Evolutionary conservation across 768 basidiomycete genomes (phyloP), one percentile per base, ranked within the genome.

Genomic region (Mrakia gelida): DNA sequence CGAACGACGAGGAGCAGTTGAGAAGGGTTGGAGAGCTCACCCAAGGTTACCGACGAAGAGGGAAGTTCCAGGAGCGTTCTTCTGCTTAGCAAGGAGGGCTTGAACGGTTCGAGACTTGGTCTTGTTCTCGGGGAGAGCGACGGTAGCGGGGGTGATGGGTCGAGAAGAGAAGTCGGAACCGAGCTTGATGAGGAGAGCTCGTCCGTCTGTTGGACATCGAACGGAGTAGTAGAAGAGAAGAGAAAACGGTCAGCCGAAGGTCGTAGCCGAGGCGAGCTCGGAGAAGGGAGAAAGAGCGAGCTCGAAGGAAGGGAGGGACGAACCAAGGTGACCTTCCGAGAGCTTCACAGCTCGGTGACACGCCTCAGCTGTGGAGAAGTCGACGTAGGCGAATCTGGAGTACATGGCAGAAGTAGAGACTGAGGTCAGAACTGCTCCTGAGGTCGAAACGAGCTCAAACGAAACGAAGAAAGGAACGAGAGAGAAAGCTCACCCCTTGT

Each of bases 161-260:
- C 78, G 78, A 41, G 68, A 71, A 16, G 78, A 71, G 34, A 79
- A 79, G 71, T 79, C 78, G 88, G 71, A 78, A 91, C 94, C 94
- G 80, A 94, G 92, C 87, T 99, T 99, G 80, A 99, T 97, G 65
- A 99, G 88, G 18, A 98, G 86, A 77, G 90, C 90, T 80, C 97
- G 88, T 9, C 96, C 96, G 41, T 95, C 88, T 21, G 98, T 89
- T 87, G 43, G 2, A 52, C 26, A 23, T 41, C 11, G 6, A 78
- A 41, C 23, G n/a, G 4, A 63, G 28, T 6, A 59, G 28, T 3
- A 0, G 38, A 32, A 3, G 11, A 41, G 34, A n/a, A 34, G 65
- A 67, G 49, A 5, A 52, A 5, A 52, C 1, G 49, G 49, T 52
- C 49, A 52, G 49, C 49, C 21, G 4, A 13, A 52, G 59, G 9